Percentiles rank a stretch among this genome's conserved stretches.
Conservation (phyloP, 768 basidiomycete species). For the Mycena vulgaris region DNA sequence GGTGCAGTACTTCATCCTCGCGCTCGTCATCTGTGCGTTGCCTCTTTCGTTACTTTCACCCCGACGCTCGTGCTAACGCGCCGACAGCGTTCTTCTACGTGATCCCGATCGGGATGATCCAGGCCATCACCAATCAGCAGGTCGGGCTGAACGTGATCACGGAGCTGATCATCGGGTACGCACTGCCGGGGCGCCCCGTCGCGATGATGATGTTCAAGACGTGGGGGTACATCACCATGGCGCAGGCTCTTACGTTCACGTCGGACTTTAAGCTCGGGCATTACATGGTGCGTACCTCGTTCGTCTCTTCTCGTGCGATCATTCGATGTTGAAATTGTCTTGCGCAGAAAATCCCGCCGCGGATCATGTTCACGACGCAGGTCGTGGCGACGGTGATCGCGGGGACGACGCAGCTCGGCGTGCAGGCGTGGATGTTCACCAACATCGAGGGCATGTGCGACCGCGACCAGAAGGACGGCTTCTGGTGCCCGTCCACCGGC, state of each 20-base stretch:
- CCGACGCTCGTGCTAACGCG: neutral
- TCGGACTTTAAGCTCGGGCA: constrained; percentile 87
- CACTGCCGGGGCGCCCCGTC: constrained; percentile 16
- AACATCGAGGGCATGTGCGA: constrained; percentile 76
- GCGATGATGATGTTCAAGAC: constrained; percentile 81
- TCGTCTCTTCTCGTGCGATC: too few species aligned
- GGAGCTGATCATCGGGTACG: constrained; percentile 82
- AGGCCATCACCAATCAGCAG: constrained; percentile 87
- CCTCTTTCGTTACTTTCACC: neutral
- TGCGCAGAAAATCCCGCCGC: constrained; percentile 68
- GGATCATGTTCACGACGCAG: constrained; percentile 56
- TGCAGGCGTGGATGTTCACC: constrained; percentile 84
- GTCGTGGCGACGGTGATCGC: constrained; percentile 77
- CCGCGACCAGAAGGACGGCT: constrained; percentile 69
- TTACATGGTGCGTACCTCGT: constrained; percentile 69
- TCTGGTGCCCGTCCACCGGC: constrained; percentile 78
- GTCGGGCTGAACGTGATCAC: constrained; percentile 83
- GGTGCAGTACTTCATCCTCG: constrained; percentile 73
- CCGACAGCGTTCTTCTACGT: constrained; percentile 74
- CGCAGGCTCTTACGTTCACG: constrained; percentile 74
- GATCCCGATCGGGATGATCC: constrained; percentile 78
- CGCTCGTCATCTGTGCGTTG: constrained; percentile 70
- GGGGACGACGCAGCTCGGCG: constrained; percentile 82
- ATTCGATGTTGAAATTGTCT: too few species aligned
- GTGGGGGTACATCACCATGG: constrained; percentile 79